These are phyloP conservation scores for Diaporthe ampelina DNA, from an alignment of 2,329 filamentous ascomycete species.

Conservation along the genomic window DNA sequence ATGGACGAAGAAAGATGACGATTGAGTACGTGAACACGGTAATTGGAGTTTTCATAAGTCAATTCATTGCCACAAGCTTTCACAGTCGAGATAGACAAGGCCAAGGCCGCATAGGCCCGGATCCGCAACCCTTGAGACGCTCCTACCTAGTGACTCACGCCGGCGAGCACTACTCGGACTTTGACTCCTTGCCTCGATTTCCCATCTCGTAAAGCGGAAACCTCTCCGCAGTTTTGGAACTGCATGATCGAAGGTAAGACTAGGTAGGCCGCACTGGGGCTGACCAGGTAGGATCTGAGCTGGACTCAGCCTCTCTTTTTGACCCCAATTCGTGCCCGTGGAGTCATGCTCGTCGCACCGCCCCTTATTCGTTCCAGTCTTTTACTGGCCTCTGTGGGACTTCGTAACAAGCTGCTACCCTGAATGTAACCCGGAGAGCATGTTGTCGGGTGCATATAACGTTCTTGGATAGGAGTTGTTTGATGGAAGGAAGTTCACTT, in stretches of 20 bases:
- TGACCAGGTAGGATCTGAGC: constrained; percentile 27
- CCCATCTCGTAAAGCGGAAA: background rate
- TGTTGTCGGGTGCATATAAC: background rate
- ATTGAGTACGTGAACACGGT: no score
- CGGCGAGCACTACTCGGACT: constrained; percentile 10
- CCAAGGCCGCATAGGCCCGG: background rate
- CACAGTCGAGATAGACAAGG: background rate
- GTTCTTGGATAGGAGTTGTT: background rate
- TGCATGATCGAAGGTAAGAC: background rate
- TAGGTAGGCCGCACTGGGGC: background rate
- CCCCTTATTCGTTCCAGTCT: constrained; percentile 7
- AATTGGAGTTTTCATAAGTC: background rate
- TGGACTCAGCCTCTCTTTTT: constrained; percentile 22
- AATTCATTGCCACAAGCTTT: background rate
- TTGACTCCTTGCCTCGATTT: background rate
- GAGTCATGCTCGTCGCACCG: constrained; percentile 21
- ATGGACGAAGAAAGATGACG: background rate
- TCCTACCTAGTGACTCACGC: constrained; percentile 27
- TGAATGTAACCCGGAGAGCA: background rate
- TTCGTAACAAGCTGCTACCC: background rate
- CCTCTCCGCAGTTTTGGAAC: constrained; percentile 1
- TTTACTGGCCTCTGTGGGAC: constrained; percentile 3
- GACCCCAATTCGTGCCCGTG: constrained; percentile 3
- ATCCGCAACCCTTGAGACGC: background rate
- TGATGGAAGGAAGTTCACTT: background rate